Conservation (phyloP, 164 flowering plant genomes). For the Kalanchoe fedtschenkoi region DNA sequence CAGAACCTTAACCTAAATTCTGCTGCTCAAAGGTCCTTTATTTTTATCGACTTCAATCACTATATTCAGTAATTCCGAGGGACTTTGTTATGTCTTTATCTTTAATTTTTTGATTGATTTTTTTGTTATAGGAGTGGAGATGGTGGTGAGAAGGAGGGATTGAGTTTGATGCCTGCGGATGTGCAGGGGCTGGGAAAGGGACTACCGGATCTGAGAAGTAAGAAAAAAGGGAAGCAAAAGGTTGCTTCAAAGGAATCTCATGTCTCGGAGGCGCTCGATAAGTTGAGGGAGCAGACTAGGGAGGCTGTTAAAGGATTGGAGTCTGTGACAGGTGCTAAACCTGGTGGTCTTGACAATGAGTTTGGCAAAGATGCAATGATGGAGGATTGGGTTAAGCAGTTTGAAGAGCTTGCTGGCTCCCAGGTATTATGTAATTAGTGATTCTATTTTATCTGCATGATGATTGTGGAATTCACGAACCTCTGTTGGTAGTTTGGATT, state of each 20-base stretch:
- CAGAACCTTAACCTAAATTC: constrained; percentile 52
- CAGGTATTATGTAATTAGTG: constrained; percentile 41
- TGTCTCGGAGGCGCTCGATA: constrained; percentile 73
- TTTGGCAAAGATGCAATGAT: constrained; percentile 51
- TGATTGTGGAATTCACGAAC: background rate
- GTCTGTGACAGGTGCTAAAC: constrained; percentile 28
- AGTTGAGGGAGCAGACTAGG: constrained; percentile 80
- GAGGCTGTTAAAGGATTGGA: constrained; percentile 82
- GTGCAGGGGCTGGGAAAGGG: constrained; percentile 82
- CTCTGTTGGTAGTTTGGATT: background rate
- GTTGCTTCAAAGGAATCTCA: constrained; percentile 45
- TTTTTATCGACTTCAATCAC: background rate
- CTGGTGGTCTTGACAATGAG: constrained; percentile 26
- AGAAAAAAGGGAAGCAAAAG: constrained; percentile 73
- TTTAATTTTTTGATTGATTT: background rate
- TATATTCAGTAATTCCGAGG: background rate
- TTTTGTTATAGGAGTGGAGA: constrained; percentile 22
- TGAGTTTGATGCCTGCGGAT: constrained; percentile 24
- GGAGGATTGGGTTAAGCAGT: constrained; percentile 94
- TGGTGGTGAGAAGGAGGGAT: constrained; percentile 16
- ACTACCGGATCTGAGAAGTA: constrained; percentile 67
- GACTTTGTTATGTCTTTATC: background rate
- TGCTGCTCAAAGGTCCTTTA: constrained; percentile 24
- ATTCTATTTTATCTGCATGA: background rate
- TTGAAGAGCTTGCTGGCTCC: constrained; percentile 81